Evolutionary conservation across 306 rosid species (phyloP).

Genomic region (Cucurbita argyrosperma): DNA sequence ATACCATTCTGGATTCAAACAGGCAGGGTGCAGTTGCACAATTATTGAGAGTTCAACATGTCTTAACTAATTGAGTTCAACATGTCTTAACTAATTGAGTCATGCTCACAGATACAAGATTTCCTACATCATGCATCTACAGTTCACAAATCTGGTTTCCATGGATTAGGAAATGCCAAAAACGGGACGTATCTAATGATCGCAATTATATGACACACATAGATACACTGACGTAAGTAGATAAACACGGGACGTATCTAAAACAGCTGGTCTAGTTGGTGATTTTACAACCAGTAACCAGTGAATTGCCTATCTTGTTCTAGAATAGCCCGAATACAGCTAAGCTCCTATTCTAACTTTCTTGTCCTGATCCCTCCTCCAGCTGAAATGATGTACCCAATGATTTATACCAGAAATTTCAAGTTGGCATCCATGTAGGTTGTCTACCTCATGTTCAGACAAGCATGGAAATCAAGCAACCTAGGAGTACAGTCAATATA

Average conservation of each 20-base stretch:
- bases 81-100: neutral
- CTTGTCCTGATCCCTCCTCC: neutral
- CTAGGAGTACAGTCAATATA: neutral
- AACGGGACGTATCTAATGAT: neutral
- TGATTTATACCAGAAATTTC: neutral
- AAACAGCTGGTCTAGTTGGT: neutral
- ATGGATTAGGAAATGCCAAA: neutral
- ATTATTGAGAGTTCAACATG: no score
- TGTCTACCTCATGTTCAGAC: neutral
- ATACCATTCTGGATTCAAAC: neutral
- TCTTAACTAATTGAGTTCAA: neutral
- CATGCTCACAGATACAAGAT: neutral
- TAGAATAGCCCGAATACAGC: neutral
- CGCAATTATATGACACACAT: neutral
- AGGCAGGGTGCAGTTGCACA: no score
- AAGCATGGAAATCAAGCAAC: neutral
- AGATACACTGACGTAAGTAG: neutral
- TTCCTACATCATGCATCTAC: neutral
- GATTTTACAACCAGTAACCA: neutral
- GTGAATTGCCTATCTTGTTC: neutral
- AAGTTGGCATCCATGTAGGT: neutral
- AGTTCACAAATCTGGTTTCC: neutral
- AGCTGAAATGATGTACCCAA: neutral
- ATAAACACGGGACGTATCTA: neutral
- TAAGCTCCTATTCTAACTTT: neutral